Evolutionary conservation across 805 yeast species (phyloP), one percentile per base, ranked within the genome.

Genomic region (Tetrapisispora phaffii): DNA sequence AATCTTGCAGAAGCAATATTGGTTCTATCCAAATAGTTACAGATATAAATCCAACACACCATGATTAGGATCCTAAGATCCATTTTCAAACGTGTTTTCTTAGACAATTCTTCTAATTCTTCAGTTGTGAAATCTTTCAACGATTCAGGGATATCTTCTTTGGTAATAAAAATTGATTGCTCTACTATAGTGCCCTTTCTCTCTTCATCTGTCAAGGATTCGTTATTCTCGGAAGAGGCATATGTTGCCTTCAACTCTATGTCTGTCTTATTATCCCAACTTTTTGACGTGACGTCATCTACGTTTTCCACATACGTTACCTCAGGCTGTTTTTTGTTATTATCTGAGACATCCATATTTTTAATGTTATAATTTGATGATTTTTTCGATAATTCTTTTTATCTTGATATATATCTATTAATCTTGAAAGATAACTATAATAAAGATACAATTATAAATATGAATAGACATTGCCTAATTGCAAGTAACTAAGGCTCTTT

Each of bases 1-100:
- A 74, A 67, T 33, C 68, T 67, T 12, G 82, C 82, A 51, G 77
- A 77, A 49, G 81, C 81, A 44, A 77, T 74, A 53, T 76, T 77
- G n/a, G 79, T 72, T 47, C 75, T 68, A 57, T 77, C 82, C 43
- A 77, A 59, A 38, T 69, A 74, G 51, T 76, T 76, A 48, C 76
- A 65, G 48, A 76, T 71, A 53, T 75, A 76, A 50, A 76, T 70
- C 50, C 67, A 61, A 46, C 74, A 70, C 28, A 75, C 52, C 72
- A 71, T 68, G 17, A 80, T 79, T 47, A 76, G 58, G 44, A 76
- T 64, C 47, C 79, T 59, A 8, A 70, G 24, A 52, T 78, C 82
- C 35, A 75, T 60, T 50, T 73, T 76, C 39, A 73, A 54, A 31
- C 69, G 68, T 15, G 76, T 67, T 47, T 64, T 70, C 43, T 53